Base-by-base conservation (phyloP, 2,329 filamentous ascomycete species). In the Exophiala viscosa region DNA sequence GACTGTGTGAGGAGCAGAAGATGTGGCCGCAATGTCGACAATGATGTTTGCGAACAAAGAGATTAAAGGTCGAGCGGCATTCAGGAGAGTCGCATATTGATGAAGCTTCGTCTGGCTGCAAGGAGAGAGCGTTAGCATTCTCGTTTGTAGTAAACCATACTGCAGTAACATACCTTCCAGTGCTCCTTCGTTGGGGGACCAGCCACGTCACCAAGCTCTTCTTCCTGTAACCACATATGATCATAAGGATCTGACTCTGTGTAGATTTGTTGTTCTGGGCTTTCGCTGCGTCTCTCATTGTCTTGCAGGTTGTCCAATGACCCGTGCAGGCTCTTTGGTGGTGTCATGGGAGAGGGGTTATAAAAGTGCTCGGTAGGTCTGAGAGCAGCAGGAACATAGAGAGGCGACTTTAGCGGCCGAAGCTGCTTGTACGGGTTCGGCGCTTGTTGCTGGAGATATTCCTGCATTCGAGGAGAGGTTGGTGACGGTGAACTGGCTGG, bases 11-110 rank as follows among this genome's bases (percentile, higher is more conserved):
- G 54, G 76, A 75, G 69, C 83, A 86, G 65, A 84, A 85, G 62
- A 86, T 78, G 62, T 83, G 78, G 39, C 83, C 83, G 61, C 83
- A 86, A 61, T 83, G 82, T 52, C 83, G 79, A 68, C 83, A 86
- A 68, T 86, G 83, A 64, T 86, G 83, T 52, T 82, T 81, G 45
- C 83, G 81, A 45, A 79, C 74, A 68, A 83, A 82, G 64, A 84
- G 74, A 40, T 78, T 76, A 64, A 86, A 86, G 15, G 76, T 73
- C 38, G 76, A 76, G 45, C 76, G 75, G 68, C 83, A 86, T 52
- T 78, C 75, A 3, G 77, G 74, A 8, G 76, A 78, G 64, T 80
- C 79, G 69, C 83, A 86, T 57, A 71, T 74, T 39, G 71, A 65
- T 48, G 79, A 78, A 56, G 78, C 79, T 49, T 76, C 71, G 64